These are phyloP conservation scores for Daldinia eschscholtzii DNA, from an alignment of 2,329 filamentous ascomycete genomes.

Conservation along the genomic window DNA sequence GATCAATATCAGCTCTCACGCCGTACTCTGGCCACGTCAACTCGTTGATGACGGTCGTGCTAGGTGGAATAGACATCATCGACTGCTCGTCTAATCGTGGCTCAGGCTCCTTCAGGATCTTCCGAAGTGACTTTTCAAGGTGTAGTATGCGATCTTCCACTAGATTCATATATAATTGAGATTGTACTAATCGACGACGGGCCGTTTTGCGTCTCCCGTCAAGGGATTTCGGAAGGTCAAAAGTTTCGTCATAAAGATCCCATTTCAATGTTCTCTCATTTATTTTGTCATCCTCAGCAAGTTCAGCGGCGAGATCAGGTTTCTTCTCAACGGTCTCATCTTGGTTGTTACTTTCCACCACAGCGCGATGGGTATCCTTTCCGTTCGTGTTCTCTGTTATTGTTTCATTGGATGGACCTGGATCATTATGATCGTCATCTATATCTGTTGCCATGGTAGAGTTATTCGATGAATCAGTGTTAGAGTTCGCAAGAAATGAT, in stretches of 20 bases:
- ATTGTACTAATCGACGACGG: not conserved
- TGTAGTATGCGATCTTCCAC: constrained; percentile 3
- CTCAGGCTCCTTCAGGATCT: not conserved
- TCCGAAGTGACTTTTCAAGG: not conserved
- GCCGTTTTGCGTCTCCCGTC: not conserved
- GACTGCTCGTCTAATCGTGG: not conserved
- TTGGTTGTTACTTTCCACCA: not conserved
- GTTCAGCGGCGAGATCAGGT: not conserved
- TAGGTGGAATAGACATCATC: not conserved
- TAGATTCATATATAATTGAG: not conserved
- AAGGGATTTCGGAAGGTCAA: not conserved
- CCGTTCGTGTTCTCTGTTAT: not conserved
- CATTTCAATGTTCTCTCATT: not conserved
- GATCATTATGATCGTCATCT: not conserved
- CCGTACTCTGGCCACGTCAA: constrained; percentile 1
- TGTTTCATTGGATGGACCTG: not conserved
- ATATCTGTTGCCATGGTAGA: constrained; percentile 3
- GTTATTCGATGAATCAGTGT: not conserved
- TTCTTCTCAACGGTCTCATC: not conserved
- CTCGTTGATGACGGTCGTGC: not conserved
- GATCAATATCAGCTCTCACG: not conserved
- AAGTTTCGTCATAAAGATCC: not conserved
- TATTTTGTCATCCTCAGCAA: not conserved
- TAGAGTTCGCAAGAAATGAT: not conserved
- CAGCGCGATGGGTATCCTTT: not conserved